Base-by-base conservation (phyloP, 2,329 filamentous ascomycete genomes). In the Fusarium mundagurra region DNA sequence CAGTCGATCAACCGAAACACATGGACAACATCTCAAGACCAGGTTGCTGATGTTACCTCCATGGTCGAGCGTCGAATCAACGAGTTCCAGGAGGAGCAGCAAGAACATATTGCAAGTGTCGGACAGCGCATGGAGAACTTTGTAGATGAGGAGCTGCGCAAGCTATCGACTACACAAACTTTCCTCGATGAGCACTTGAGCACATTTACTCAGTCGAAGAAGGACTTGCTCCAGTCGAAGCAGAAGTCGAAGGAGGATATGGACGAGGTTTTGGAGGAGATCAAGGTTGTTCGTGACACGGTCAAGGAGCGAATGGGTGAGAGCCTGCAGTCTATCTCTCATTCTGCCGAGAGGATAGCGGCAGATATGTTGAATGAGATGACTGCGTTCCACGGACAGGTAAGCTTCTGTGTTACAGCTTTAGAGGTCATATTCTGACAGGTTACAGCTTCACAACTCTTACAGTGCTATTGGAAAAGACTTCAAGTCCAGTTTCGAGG, bases 231-330 rank as follows among this genome's bases (percentile, higher is more conserved):
- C 33, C 86, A 89, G 47, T 91, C 93, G 77, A 93, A 91, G 64
- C 86, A 88, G 31, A 86, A 88, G 71, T 92, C 94, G 6, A 94
- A 93, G 78, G 91, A 95, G 54, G 93, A 95, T 64, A 95, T 98
- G 93, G 95, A 98, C 77, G 86, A 90, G n/a, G 92, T 98, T 4
- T 87, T 99, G 16, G 94, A 96, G 78, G 96, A 97, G 80, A 98
- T 98, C 81, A 95, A 95, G 80, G 91, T 90, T n/a, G 87, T 98
- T 31, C 91, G 96, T 29, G 93, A 98, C 81, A 92, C 94, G 61
- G 94, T 98, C 59, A 98, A 98, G 85, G 87, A 89, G 55, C 92
- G 93, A 71, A 94, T 98, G 54, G 94, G 94, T 6, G 92, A 95
- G 79, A 96, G 95, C 14, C 86, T 98, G 48, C 92, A 94, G 77